Conservation (phyloP, 495 filamentous ascomycete genomes). For the Tetracladium marchalianum region DNA sequence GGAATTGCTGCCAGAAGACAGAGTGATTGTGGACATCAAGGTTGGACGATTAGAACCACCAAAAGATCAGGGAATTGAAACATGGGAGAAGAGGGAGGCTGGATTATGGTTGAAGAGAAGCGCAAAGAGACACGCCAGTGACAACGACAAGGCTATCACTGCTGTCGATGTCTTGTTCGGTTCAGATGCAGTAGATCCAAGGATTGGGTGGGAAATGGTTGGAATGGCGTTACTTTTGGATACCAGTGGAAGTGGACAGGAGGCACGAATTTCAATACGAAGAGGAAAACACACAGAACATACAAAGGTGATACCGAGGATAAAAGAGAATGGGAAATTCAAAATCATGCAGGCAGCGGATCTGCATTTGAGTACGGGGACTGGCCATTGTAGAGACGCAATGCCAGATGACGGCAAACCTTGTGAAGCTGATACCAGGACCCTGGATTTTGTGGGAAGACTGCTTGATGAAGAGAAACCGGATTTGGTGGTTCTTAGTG, state of each 20-base stretch:
- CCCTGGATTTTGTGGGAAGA: slow-evolving; percentile 75
- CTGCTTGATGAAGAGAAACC: slow-evolving; percentile 86
- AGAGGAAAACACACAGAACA: slow-evolving; percentile 51
- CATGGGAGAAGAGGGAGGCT: slow-evolving; percentile 71
- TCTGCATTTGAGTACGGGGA: slow-evolving; percentile 82
- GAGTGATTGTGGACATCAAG: slow-evolving; percentile 73
- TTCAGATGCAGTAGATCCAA: slow-evolving; percentile 83
- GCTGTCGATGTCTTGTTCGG: slow-evolving; percentile 88
- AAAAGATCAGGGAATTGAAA: slow-evolving; percentile 47
- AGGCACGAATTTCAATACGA: slow-evolving; percentile 64
- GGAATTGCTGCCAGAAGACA: slow-evolving; percentile 63
- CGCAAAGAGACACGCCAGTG: slow-evolving; percentile 63
- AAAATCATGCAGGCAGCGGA: slow-evolving; percentile 95
- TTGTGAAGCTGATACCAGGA: slow-evolving; percentile 87
- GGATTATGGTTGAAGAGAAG: slow-evolving; percentile 86
- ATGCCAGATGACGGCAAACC: slow-evolving; percentile 64
- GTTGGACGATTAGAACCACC: slow-evolving; percentile 70
- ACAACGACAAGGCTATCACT: slow-evolving; percentile 69
- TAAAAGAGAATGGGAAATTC: slow-evolving; percentile 84
- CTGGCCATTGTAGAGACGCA: slow-evolving; percentile 74
- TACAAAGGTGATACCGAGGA: slow-evolving; percentile 58
- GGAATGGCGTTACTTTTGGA: slow-evolving; percentile 61
- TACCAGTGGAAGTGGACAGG: slow-evolving; percentile 46
- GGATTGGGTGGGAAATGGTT: slow-evolving; percentile 69
- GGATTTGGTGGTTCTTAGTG: slow-evolving; percentile 80